These are phyloP conservation scores for Cutaneotrichosporon dermatis DNA, from an alignment of 1,284 basidiomycete genomes.

Conservation along the genomic window DNA sequence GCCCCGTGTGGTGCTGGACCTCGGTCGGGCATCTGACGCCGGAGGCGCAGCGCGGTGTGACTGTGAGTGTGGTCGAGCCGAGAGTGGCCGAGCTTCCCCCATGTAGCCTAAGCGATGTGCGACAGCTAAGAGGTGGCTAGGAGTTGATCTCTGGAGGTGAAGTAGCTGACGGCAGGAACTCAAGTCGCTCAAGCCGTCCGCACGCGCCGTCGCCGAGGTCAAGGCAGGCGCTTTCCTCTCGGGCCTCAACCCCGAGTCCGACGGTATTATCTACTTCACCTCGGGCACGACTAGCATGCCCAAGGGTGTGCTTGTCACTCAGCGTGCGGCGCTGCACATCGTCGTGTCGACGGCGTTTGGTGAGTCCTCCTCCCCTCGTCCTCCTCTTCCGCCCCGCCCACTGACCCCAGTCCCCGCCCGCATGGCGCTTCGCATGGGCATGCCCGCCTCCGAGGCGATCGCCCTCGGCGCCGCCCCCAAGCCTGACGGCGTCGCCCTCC, in stretches of 20 bases:
- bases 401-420: too few species aligned
- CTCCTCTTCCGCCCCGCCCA: too few species aligned
- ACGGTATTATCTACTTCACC: slow-evolving; percentile 42
- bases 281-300: slow-evolving; percentile 33
- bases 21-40: neutral
- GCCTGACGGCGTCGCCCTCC: slow-evolving; percentile 16
- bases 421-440: too few species aligned
- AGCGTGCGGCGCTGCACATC: slow-evolving; percentile 34
- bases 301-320: slow-evolving; percentile 39
- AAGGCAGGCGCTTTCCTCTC: slow-evolving; percentile 16
- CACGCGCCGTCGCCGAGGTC: neutral
- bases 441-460: too few species aligned
- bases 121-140: too few species aligned
- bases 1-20: slow-evolving; percentile 7
- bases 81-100: too few species aligned
- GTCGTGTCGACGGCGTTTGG: slow-evolving; percentile 26
- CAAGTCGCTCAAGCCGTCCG: neutral
- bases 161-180: neutral
- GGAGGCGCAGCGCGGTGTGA: neutral
- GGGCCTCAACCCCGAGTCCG: slow-evolving; percentile 31
- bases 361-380: neutral
- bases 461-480: slow-evolving; percentile 25
- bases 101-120: too few species aligned
- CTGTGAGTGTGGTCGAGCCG: too few species aligned
- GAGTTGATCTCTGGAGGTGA: too few species aligned